These are phyloP conservation scores for Bryopsis sp. DNA, from an alignment of 139 green algal genomes.

Conservation along the genomic window DNA sequence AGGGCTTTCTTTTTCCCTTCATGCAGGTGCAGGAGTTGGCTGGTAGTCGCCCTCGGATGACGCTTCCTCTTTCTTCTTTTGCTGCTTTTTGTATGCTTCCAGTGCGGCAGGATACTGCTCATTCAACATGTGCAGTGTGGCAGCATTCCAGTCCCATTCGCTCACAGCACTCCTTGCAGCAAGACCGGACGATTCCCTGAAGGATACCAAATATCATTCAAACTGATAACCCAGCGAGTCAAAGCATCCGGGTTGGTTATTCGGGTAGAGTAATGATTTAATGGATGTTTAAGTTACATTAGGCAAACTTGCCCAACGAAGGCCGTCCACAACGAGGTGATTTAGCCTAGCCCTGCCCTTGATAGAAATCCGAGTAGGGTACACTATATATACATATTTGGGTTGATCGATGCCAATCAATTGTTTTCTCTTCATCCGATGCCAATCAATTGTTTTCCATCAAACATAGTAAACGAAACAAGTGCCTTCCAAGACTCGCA, in stretches of 20 bases:
- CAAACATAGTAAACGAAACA: neutral
- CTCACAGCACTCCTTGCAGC: slow-evolving; percentile 35
- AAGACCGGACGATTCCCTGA: slow-evolving; percentile 20
- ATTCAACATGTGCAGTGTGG: slow-evolving; percentile 39
- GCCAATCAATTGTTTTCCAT: neutral
- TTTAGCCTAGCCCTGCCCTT: no score
- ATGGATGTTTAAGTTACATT: no score
- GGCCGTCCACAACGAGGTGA: no score
- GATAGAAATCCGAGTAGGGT: neutral
- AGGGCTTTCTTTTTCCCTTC: no score
- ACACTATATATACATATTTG: neutral
- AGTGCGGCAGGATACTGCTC: slow-evolving; percentile 42
- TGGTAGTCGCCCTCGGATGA: no score
- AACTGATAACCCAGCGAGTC: neutral
- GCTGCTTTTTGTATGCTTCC: slow-evolving; percentile 32
- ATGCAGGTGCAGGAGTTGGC: neutral
- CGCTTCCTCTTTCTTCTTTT: slow-evolving; percentile 11
- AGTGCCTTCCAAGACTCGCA: neutral
- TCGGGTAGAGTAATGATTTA: neutral
- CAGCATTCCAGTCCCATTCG: slow-evolving; percentile 50
- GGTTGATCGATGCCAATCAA: neutral
- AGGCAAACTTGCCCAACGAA: no score
- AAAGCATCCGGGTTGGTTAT: neutral
- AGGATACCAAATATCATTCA: neutral
- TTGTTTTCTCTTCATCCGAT: neutral